phyloP scores from a whole-genome alignment of 2,329 filamentous ascomycete species.

The Colletotrichum sp. region DNA sequence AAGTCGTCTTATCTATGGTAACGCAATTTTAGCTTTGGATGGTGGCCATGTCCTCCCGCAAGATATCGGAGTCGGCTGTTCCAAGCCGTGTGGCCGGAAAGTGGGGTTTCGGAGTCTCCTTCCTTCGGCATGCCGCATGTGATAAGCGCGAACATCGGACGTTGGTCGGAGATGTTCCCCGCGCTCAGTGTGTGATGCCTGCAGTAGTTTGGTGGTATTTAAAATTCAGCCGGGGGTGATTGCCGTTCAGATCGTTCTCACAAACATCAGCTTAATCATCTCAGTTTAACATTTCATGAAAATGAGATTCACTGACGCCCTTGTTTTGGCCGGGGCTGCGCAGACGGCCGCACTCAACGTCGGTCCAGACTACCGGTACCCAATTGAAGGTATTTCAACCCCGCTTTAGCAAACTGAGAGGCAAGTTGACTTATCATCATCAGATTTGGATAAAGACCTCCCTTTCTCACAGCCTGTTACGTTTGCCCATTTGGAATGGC shows the following conservation, averaged over 20 bases:
- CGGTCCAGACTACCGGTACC: neutral
- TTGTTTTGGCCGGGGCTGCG: neutral
- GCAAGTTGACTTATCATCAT: neutral
- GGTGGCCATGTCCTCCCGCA: neutral
- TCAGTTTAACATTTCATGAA: neutral
- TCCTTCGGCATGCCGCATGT: neutral
- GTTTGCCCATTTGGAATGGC: conserved; percentile 2
- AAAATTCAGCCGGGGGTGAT: neutral
- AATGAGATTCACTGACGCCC: neutral
- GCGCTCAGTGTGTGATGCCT: neutral
- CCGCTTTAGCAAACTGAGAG: neutral
- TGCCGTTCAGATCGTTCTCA: neutral
- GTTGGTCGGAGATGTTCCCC: neutral
- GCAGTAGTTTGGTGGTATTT: neutral
- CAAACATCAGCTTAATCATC: neutral
- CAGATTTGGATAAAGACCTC: conserved; percentile 9
- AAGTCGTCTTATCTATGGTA: neutral
- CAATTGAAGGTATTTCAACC: neutral
- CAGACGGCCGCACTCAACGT: neutral
- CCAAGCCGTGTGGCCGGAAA: neutral
- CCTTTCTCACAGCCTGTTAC: conserved; percentile 11
- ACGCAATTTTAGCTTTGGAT: neutral
- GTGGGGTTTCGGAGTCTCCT: neutral
- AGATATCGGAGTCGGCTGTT: neutral
- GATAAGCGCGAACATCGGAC: neutral